Base-by-base conservation (phyloP, 2,329 filamentous ascomycete genomes). In the Apiospora phragmitis region DNA sequence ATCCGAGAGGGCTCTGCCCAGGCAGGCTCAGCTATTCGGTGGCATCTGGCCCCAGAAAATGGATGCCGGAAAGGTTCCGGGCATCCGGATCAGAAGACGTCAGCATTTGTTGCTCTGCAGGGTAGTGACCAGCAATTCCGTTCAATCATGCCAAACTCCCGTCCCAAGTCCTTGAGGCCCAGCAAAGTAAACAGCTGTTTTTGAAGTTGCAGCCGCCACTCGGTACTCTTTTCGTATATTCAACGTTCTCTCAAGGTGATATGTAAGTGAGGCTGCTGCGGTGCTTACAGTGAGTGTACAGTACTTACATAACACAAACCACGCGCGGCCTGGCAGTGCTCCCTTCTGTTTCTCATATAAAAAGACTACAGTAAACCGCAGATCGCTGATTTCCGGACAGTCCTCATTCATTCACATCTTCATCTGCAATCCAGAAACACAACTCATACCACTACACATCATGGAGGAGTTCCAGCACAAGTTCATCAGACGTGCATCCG, bases 401-500 rank as follows among this genome's bases (percentile, higher is more conserved):
- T 24, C 32, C 9, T 62, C 55, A 62, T 62, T n/a, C 32, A n/a
- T 38, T 32, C 55, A 24, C 55, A 59, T 59, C 51, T 21, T 59
- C 51, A 35, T 59, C 29, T 21, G 16, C 29, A 59, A 59, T 35
- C 16, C 29, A 59, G 29, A n/a, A 18, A 21, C 26, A 35, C 32
- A 24, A 12, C 7, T 38, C 55, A 62, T n/a, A 38, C 55, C 14
- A 16, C 32, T 24, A 62, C 18, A 38, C 55, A 38, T 38, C 29
- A 62, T 62, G 55, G 55, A 62, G 32, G 29, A 35, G 18, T 62
- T 62, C 18, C 55, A 38, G 55, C 55, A 35, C 55, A 38, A 62
- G 29, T 62, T 62, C 32, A 38, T 83, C 14, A 81, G 79, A 77
- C 81, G 81, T 77, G 80, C 83, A 73, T 85, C 84, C 71, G 78